Conservation (phyloP, 164 flowering plant species). For the Sedum album region DNA sequence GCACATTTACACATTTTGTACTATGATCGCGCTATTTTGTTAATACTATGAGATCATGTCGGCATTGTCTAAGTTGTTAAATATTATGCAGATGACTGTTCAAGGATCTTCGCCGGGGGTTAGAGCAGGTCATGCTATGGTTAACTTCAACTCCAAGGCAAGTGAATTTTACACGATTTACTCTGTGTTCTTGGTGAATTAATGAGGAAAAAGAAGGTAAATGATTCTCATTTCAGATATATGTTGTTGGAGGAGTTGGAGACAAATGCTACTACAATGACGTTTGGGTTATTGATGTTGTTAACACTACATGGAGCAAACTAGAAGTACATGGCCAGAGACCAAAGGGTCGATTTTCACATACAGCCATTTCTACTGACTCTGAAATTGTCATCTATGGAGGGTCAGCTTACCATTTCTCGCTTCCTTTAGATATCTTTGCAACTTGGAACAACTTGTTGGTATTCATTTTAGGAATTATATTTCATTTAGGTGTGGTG, state of each 20-base stretch:
- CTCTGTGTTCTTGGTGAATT: too few relatives aligned
- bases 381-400: conserved; percentile 76
- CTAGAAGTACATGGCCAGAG: conserved; percentile 58
- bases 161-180: conserved; percentile 14
- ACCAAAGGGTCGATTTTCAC: conserved; percentile 90
- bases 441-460: too few relatives aligned
- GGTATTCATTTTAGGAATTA: too few relatives aligned
- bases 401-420: conserved; percentile 39
- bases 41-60: too few relatives aligned
- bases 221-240: conserved; percentile 40
- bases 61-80: too few relatives aligned
- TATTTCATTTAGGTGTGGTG: conserved; percentile 97
- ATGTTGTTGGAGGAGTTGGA: conserved; percentile 89
- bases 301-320: conserved; percentile 51
- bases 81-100: conserved; percentile 61
- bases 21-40: too few relatives aligned
- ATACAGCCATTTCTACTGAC: too few relatives aligned
- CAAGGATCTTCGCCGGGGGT: conserved; percentile 73
- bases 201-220: too few relatives aligned
- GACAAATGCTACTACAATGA: too few relatives aligned
- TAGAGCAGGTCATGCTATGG: conserved; percentile 80
- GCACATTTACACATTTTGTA: not conserved
- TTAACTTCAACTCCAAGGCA: conserved; percentile 63
- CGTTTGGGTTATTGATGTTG: conserved; percentile 71
- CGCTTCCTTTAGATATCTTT: too few relatives aligned